Conservation (phyloP, 2,329 filamentous ascomycete genomes). For the Colletotrichum melonis region DNA sequence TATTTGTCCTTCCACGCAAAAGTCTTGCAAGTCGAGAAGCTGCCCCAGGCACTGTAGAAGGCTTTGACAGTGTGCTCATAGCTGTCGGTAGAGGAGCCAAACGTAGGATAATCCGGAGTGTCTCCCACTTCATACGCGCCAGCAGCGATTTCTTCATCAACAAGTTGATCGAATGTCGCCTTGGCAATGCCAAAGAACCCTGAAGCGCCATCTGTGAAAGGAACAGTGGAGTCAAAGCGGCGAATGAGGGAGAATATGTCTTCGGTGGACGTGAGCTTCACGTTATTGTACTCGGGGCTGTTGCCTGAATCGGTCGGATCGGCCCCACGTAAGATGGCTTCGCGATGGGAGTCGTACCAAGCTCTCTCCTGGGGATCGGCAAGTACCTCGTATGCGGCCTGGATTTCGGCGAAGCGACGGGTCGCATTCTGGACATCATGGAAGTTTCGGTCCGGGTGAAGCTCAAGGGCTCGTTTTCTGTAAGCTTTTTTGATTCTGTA, state of each 20-base stretch:
- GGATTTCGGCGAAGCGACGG: constrained; percentile 87
- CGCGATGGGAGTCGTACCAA: constrained; percentile 97
- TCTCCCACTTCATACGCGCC: constrained; percentile 75
- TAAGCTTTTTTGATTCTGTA: constrained; percentile 94
- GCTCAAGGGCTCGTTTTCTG: constrained; percentile 86
- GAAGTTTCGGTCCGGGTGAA: constrained; percentile 95
- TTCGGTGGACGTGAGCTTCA: constrained; percentile 81
- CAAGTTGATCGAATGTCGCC: constrained; percentile 83
- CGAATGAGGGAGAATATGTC: constrained; percentile 84
- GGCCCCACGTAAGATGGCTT: constrained; percentile 80
- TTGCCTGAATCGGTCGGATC: constrained; percentile 58
- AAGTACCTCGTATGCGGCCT: constrained; percentile 94
- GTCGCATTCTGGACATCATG: constrained; percentile 88
- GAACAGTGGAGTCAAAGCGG: constrained; percentile 81
- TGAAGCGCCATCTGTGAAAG: constrained; percentile 81
- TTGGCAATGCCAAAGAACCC: constrained; percentile 88
- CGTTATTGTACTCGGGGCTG: constrained; percentile 73
- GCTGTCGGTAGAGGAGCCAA: constrained; percentile 79
- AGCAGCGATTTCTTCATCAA: constrained; percentile 81
- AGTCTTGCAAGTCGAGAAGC: constrained; percentile 85
- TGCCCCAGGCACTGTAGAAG: constrained; percentile 86
- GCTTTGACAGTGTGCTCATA: constrained; percentile 81
- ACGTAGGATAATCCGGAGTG: constrained; percentile 79
- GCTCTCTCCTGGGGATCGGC: constrained; percentile 95
- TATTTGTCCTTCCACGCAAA: constrained; percentile 94